phyloP scores from a whole-genome alignment of 2,329 filamentous ascomycete genomes.

The Coniochaeta hoffmannii region DNA sequence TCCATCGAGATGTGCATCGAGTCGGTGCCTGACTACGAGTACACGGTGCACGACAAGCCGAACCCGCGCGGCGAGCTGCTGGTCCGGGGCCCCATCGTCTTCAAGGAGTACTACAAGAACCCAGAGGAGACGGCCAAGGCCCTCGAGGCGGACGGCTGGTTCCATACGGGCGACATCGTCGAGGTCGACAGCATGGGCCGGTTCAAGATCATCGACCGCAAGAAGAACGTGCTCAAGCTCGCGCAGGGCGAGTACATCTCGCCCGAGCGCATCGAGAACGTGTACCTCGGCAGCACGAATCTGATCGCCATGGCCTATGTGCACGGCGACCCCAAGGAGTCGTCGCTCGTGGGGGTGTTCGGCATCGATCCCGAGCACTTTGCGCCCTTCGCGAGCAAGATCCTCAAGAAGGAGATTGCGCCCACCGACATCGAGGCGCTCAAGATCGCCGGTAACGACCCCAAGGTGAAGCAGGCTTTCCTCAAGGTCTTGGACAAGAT shows the following conservation, averaged over 20 bases:
- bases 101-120: constrained; percentile 86
- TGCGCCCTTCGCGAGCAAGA: constrained; percentile 69
- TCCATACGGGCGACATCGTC: constrained; percentile 90
- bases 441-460: constrained; percentile 57
- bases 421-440: constrained; percentile 60
- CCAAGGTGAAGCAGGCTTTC: constrained; percentile 66
- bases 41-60: constrained; percentile 79
- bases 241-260: constrained; percentile 98
- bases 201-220: constrained; percentile 88
- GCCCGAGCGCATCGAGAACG: constrained; percentile 93
- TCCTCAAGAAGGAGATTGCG: constrained; percentile 61
- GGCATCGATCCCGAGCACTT: constrained; percentile 82
- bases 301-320: constrained; percentile 78
- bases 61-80: constrained; percentile 85
- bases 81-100: constrained; percentile 71
- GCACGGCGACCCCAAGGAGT: constrained; percentile 81
- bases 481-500: constrained; percentile 72
- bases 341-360: constrained; percentile 77
- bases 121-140: constrained; percentile 77
- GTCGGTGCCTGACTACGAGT: constrained; percentile 92
- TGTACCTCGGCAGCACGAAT: constrained; percentile 75
- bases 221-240: constrained; percentile 99
- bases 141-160: constrained; percentile 87
- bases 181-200: constrained; percentile 78
- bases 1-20: constrained; percentile 69